Evolutionary conservation across 1,284 basidiomycete genomes (phyloP).

Genomic region (Schizophyllum commune): DNA sequence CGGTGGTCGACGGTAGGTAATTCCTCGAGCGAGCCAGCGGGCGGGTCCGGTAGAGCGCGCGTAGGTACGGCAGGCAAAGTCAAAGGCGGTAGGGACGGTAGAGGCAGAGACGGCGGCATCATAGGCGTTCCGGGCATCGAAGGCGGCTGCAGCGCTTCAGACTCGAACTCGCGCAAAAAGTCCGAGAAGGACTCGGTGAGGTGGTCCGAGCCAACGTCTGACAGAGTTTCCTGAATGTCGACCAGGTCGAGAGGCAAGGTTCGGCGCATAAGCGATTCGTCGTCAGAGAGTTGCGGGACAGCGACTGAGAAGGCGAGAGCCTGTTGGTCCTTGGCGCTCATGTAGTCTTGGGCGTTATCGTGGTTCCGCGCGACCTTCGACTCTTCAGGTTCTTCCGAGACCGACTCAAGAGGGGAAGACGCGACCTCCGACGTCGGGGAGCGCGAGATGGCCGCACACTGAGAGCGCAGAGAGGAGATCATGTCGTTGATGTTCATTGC

Average conservation of each 20-base stretch:
- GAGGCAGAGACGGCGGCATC: background rate
- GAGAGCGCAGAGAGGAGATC: conserved; percentile 40
- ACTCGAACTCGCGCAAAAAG: background rate
- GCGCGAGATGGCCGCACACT: conserved; percentile 24
- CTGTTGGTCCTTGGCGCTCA: conserved; percentile 30
- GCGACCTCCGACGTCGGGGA: conserved; percentile 14
- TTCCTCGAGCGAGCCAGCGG: background rate
- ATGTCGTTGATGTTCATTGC: conserved; percentile 45
- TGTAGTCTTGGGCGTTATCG: too few species aligned
- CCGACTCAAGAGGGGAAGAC: background rate
- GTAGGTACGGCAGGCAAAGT: background rate
- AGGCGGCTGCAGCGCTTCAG: background rate
- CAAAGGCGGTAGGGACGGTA: background rate
- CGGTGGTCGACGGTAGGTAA: conserved; percentile 15
- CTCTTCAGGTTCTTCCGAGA: conserved; percentile 3
- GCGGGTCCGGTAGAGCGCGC: background rate
- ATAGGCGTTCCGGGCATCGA: background rate
- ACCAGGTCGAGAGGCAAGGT: background rate
- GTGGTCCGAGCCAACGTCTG: conserved; percentile 8
- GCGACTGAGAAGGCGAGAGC: conserved; percentile 21
- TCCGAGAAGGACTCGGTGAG: background rate
- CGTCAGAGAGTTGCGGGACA: background rate
- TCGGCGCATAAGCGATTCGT: background rate
- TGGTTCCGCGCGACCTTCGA: conserved; percentile 16
- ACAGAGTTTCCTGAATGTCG: conserved; percentile 5